Base-by-base conservation (phyloP, 192 early-diverging fungal species). In the Gamsiella multidivaricata region DNA sequence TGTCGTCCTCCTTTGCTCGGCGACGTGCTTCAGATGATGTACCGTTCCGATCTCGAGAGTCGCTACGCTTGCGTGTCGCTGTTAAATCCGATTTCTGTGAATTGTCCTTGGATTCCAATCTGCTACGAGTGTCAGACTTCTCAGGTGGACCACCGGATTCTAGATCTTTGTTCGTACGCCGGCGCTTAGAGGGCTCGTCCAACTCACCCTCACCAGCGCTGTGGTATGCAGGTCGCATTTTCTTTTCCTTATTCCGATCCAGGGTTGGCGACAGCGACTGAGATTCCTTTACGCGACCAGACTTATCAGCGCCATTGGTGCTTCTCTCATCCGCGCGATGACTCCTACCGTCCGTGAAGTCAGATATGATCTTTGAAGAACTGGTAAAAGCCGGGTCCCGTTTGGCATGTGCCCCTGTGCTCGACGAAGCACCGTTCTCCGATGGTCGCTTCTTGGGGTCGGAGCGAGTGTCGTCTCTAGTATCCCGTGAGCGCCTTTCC, bases 81-180 rank as follows among this genome's bases (percentile, higher is more conserved):
- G 15, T 29, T 3, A 37, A 42, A 15, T 64, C 61, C 3, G 47
- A 17, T 18, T 29, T 29, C 20, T 54, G 32, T 25, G 5, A 33
- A 36, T 23, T 55, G 5, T 78, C 65, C 36, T 62, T 78, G 14
- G 65, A 64, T 22, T 78, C 74, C 20, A 60, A 39, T 33, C 69
- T 42, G 23, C 47, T 78, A 4, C 65, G 64, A 60, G 14, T 25
- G 23, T 57, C 57, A 18, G 4, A 12, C 12, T 10, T 63, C 11
- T 54, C 58, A 0, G 26, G 17, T 28, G 49, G 58, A 15, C 20
- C 7, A 11, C 28, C 69, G 3, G 53, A 42, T 18, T 59, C 61
- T 4, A 20, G 20, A n/a, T 63, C 60, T 23, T 69, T 68, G 5
- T 52, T 64, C 2, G 50, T 20, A 3, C 53, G 54, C 2, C 41